A percentile compares a stretch with the other conserved stretches of the same genome.
These are phyloP conservation scores for Cytospora paraplurivora DNA, from an alignment of 2,329 filamentous ascomycete genomes.

Conservation along the genomic window DNA sequence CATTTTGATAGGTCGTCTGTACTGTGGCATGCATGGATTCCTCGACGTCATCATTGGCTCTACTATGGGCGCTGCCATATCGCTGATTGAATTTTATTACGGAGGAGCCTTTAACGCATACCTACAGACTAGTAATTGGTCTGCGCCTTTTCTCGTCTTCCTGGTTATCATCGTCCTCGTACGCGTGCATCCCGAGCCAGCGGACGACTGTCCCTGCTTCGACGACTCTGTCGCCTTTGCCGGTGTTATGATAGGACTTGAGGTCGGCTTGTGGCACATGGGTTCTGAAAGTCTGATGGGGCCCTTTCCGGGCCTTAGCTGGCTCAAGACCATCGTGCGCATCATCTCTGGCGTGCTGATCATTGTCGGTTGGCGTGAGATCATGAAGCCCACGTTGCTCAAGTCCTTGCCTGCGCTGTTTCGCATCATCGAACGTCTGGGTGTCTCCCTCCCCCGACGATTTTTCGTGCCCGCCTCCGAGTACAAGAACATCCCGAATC, in stretches of 20 bases:
- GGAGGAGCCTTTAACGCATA: conserved; percentile 68
- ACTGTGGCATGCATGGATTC: conserved; percentile 99
- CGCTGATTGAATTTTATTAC: conserved; percentile 61
- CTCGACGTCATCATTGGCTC: conserved; percentile 85
- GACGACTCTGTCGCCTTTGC: conserved; percentile 95
- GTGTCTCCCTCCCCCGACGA: conserved; percentile 78
- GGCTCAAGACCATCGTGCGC: conserved; percentile 63
- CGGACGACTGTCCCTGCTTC: conserved; percentile 95
- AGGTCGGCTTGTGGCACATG: conserved; percentile 83
- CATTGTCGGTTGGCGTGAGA: conserved; percentile 87
- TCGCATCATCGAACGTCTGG: conserved; percentile 77
- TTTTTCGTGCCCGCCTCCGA: conserved; percentile 91
- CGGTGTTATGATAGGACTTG: conserved; percentile 83
- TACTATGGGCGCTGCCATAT: conserved; percentile 69
- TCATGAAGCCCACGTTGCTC: conserved; percentile 83
- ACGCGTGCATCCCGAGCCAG: conserved; percentile 90
- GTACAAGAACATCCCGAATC: conserved; percentile 79
- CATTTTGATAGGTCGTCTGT: conserved; percentile 87
- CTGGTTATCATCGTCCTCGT: conserved; percentile 74
- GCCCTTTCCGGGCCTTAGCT: conserved; percentile 59
- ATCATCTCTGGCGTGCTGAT: conserved; percentile 78
- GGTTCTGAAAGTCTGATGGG: conserved; percentile 52
- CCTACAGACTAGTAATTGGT: conserved; percentile 65
- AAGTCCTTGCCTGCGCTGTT: conserved; percentile 82
- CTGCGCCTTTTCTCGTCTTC: conserved; percentile 64